Conservation (phyloP, 257 asterid genomes). For the Eucommia ulmoides region DNA sequence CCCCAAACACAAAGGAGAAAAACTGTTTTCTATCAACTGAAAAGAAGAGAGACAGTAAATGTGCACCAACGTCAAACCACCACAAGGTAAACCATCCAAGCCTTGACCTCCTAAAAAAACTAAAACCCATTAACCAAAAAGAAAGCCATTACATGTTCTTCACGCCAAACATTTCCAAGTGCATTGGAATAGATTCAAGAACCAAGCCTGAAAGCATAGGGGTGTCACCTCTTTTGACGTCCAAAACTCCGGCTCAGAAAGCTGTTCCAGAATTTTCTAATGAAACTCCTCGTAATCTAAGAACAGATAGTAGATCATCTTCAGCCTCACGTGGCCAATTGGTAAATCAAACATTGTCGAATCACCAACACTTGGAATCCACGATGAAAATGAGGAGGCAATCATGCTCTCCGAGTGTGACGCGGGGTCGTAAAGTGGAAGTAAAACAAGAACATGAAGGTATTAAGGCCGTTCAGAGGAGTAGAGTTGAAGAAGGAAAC, state of each 20-base stretch:
- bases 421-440: conserved; percentile 27
- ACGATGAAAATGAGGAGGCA: conserved; percentile 22
- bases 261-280: conserved; percentile 19
- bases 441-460: conserved; percentile 14
- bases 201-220: conserved; percentile 27
- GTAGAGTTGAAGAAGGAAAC: conserved; percentile 15
- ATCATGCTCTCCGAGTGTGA: conserved; percentile 51
- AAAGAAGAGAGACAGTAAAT: conserved; percentile 26
- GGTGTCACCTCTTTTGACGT: conserved; percentile 28
- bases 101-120: too few species aligned
- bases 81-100: too few species aligned
- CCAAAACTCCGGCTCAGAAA: conserved; percentile 11
- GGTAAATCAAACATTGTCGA: neutral
- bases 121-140: conserved; percentile 10
- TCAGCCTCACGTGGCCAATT: conserved; percentile 43
- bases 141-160: conserved; percentile 9
- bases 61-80: conserved; percentile 8
- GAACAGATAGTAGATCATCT: conserved; percentile 22
- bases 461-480: conserved; percentile 7
- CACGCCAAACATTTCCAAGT: conserved; percentile 31
- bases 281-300: conserved; percentile 42
- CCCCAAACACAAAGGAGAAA: conserved; percentile 34
- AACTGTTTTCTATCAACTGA: conserved; percentile 6
- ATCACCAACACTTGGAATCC: neutral
- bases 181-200: conserved; percentile 12